phyloP scores from a whole-genome alignment of 148 eudicot genomes.

The Rhododendron mucronatum region DNA sequence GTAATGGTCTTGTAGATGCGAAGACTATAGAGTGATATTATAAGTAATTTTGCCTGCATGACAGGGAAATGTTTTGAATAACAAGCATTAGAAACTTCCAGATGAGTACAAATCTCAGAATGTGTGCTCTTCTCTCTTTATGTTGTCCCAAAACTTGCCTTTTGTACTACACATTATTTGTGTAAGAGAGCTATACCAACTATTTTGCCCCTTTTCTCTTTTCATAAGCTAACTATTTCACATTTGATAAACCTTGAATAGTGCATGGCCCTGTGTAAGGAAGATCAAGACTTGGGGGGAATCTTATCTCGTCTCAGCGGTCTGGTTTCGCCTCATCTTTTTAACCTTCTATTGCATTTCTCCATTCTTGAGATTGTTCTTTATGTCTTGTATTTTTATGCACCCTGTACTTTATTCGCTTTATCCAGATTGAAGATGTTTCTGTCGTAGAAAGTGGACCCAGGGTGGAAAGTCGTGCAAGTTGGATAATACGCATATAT shows the following conservation, averaged over 20 bases:
- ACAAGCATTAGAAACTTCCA: no score
- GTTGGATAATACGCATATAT: no score
- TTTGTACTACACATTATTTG: no score
- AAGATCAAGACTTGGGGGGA: constrained; percentile 37
- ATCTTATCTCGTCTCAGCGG: constrained; percentile 40
- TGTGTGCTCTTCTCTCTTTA: no score
- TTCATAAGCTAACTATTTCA: not conserved
- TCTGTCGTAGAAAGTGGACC: constrained; percentile 59
- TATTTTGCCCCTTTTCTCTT: no score
- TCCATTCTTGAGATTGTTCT: not conserved
- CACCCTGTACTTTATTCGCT: not conserved
- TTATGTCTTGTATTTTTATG: not conserved
- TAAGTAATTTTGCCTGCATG: no score
- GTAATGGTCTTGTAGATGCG: no score
- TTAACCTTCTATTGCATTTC: not conserved
- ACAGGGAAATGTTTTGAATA: no score
- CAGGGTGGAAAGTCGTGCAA: constrained; percentile 26
- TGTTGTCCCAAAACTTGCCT: no score
- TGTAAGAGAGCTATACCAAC: no score
- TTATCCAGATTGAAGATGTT: constrained; percentile 62
- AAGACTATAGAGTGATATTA: no score
- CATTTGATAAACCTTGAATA: constrained; percentile 18
- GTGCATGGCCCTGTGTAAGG: constrained; percentile 49
- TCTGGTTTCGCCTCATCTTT: constrained; percentile 35
- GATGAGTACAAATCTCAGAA: no score